These are phyloP conservation scores for Aspergillus pseudoglaucus DNA, from an alignment of 2,329 filamentous ascomycete genomes.

Conservation along the genomic window DNA sequence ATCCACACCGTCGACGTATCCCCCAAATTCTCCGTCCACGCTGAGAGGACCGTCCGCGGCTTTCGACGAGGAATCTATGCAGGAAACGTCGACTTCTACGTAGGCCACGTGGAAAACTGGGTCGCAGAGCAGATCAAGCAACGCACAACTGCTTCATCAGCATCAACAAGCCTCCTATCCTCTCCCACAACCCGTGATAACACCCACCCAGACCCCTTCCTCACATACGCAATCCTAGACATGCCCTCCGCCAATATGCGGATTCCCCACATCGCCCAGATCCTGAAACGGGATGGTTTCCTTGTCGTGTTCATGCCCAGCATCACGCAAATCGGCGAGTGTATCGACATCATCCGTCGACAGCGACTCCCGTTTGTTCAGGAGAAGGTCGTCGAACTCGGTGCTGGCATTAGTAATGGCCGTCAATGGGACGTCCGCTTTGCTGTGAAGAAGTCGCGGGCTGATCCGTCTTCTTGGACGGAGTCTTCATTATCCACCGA, in stretches of 20 bases:
- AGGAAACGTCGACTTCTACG: constrained; percentile 66
- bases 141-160: constrained; percentile 18
- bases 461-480: constrained; percentile 27
- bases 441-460: constrained; percentile 30
- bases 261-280: constrained; percentile 41
- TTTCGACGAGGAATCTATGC: constrained; percentile 67
- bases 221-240: constrained; percentile 67
- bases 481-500: constrained; percentile 8
- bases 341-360: constrained; percentile 49
- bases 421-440: constrained; percentile 43
- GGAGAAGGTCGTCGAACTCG: constrained; percentile 42
- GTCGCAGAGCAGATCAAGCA: constrained; percentile 46
- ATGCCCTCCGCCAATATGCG: constrained; percentile 57
- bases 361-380: constrained; percentile 48
- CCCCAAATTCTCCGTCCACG: constrained; percentile 55
- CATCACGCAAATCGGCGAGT: constrained; percentile 68
- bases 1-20: constrained; percentile 68
- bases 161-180: constrained; percentile 9
- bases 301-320: constrained; percentile 69
- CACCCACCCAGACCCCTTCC: constrained; percentile 65
- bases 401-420: constrained; percentile 41
- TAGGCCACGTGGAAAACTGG: constrained; percentile 60
- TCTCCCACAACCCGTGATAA: constrained; percentile 20
- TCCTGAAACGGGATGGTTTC: constrained; percentile 57
- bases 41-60: constrained; percentile 56